Percentiles rank a stretch among this genome's conserved stretches.
Conservation (phyloP, 2,329 filamentous ascomycete species). For the Byssoonygena ceratinophila region DNA sequence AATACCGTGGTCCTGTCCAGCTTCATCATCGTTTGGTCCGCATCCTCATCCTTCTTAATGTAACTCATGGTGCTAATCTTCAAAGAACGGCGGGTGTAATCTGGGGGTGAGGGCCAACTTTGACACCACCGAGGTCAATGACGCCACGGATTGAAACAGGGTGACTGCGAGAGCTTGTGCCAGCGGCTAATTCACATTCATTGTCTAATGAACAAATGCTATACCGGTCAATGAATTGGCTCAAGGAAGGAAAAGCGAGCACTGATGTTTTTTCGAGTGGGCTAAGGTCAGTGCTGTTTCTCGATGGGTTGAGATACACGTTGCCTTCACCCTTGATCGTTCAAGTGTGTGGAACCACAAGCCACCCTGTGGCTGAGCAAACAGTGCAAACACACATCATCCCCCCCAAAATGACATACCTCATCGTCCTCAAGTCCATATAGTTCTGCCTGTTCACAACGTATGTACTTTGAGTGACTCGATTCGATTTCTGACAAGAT, state of each 20-base stretch:
- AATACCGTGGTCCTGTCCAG: conserved; percentile 97
- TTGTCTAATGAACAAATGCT: background rate
- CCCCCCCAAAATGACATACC: background rate
- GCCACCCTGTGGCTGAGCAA: conserved; percentile 20
- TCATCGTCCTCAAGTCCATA: conserved; percentile 12
- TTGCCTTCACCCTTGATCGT: conserved; percentile 13
- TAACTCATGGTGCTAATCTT: conserved; percentile 60
- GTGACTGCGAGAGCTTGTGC: conserved; percentile 15
- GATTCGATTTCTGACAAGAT: conserved; percentile 24
- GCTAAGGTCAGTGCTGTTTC: background rate
- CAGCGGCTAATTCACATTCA: conserved; percentile 20
- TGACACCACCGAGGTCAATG: conserved; percentile 10
- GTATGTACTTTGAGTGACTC: background rate
- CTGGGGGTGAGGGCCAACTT: background rate
- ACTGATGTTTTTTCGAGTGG: background rate
- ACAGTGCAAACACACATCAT: conserved; percentile 19
- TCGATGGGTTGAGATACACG: conserved; percentile 14
- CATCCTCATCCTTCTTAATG: conserved; percentile 99
- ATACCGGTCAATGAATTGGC: background rate
- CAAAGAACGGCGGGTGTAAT: background rate
- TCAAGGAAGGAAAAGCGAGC: background rate
- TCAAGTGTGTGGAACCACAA: conserved; percentile 14
- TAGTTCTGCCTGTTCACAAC: no score
- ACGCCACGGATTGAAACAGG: background rate
- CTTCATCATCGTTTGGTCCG: conserved; percentile 84